A percentile compares a stretch with the other conserved stretches of the same genome.
phyloP scores from a whole-genome alignment of 73 alveolate species.

The Tetrahymena malaccensis region DNA sequence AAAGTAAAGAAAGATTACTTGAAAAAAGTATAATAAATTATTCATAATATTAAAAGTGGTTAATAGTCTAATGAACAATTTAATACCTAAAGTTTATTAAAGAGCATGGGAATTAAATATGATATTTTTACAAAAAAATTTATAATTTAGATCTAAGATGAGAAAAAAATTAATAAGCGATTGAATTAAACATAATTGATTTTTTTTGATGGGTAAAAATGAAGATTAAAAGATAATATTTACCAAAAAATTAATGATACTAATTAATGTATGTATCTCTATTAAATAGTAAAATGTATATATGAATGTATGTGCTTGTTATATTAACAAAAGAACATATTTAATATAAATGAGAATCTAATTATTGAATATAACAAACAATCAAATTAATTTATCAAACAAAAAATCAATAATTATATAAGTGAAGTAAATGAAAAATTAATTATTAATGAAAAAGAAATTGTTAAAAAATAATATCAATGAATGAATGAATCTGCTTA shows the following conservation, averaged over 20 bases:
- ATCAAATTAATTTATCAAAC: too few species aligned
- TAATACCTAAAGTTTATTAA: too few species aligned
- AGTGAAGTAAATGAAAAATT: not conserved
- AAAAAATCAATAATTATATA: too few species aligned
- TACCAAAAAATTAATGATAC: not conserved
- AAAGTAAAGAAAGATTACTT: not conserved
- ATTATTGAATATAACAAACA: not conserved
- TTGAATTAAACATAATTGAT: too few species aligned
- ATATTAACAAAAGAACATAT: not conserved
- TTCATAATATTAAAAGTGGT: too few species aligned
- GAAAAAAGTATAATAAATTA: too few species aligned
- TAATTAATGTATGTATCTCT: not conserved
- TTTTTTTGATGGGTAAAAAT: not conserved
- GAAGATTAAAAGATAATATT: not conserved
- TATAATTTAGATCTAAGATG: not conserved
- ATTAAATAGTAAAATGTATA: too few species aligned
- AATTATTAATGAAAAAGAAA: not conserved
- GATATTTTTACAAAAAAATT: not conserved
- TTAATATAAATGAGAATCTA: too few species aligned
- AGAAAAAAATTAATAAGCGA: not conserved
- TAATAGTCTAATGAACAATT: too few species aligned
- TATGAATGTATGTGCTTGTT: not conserved
- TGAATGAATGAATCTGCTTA: not conserved
- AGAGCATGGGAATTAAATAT: not conserved
- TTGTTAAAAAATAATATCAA: not conserved